Conservation (phyloP, 2,329 filamentous ascomycete genomes). For the Aurifilum marmelostoma region DNA sequence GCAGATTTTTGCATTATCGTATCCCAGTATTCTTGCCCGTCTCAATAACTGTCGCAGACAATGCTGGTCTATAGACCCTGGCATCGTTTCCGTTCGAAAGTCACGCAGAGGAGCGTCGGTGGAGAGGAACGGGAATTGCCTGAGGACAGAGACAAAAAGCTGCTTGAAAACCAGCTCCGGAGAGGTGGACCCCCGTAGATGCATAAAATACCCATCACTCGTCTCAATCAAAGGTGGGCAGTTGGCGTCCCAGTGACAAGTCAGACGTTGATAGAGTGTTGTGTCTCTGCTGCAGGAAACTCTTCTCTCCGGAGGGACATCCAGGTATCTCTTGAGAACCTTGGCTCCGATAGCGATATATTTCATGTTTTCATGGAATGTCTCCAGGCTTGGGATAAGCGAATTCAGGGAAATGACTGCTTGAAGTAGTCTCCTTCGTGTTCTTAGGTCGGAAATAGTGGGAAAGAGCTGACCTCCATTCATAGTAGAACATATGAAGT, state of each 20-base stretch:
- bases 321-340: neutral
- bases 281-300: neutral
- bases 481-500: neutral
- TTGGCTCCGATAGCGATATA: neutral
- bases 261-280: neutral
- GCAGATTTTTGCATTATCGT: too few species aligned
- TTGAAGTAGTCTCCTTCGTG: neutral
- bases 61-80: too few species aligned
- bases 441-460: neutral
- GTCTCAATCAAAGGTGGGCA: neutral
- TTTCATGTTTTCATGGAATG: constrained; percentile 1
- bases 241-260: neutral
- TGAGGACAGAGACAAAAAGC: neutral
- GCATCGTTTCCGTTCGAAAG: too few species aligned
- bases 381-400: neutral
- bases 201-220: neutral
- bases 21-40: too few species aligned
- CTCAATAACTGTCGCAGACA: too few species aligned
- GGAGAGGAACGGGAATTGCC: neutral
- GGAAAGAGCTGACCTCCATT: neutral
- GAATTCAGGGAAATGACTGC: neutral
- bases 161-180: neutral
- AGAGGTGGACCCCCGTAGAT: neutral
- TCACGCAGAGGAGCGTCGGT: neutral
- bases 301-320: neutral